Evolutionary conservation across 2,329 filamentous ascomycete genomes (phyloP).

Genomic region (Scedosporium minutisporum): DNA sequence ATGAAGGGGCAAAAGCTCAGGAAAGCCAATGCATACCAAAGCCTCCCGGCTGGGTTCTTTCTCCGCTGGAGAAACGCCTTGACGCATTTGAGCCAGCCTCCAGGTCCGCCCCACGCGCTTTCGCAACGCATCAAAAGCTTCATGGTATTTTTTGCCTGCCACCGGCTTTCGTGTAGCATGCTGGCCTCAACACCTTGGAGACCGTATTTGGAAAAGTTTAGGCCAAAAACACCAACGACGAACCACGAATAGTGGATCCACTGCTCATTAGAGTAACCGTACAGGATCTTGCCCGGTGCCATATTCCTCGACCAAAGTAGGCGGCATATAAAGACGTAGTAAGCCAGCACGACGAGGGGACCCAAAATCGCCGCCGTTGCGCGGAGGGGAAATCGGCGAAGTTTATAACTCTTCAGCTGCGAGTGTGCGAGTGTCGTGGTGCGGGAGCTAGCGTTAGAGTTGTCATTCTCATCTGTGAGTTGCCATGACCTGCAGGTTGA

Average conservation of each 20-base stretch:
- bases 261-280: background rate
- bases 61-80: background rate
- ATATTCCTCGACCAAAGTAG: background rate
- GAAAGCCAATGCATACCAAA: conserved; percentile 9
- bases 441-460: no score
- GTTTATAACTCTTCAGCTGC: background rate
- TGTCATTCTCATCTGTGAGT: no score
- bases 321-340: conserved; percentile 7
- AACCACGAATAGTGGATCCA: conserved; percentile 11
- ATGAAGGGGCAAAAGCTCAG: conserved; percentile 8
- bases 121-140: conserved; percentile 1
- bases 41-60: background rate
- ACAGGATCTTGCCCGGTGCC: background rate
- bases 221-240: conserved; percentile 11
- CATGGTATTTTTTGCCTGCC: conserved; percentile 1
- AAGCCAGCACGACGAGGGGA: background rate
- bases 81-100: conserved; percentile 8
- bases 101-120: conserved; percentile 10
- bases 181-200: conserved; percentile 10
- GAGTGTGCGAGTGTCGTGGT: no score
- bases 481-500: no score
- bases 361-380: conserved; percentile 1
- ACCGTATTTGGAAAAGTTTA: conserved; percentile 9
- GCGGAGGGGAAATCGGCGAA: conserved; percentile 4
- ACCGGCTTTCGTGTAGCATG: conserved; percentile 7